Percentiles rank a stretch among this genome's conserved stretches.
phyloP scores from a whole-genome alignment of 345 rosid genomes.

The Toxicodendron radicans region DNA sequence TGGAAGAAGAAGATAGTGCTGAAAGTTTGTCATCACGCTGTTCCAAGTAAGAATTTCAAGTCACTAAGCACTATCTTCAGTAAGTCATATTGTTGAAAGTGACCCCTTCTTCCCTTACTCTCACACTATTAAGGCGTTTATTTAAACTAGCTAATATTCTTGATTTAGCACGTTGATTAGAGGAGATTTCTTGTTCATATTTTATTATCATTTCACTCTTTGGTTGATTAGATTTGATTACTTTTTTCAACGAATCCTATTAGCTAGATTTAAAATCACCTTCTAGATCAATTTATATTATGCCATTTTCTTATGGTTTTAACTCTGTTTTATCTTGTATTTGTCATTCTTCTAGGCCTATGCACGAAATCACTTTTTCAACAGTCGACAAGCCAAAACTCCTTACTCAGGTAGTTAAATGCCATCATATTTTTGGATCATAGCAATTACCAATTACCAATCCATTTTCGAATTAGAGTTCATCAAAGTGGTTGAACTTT shows the following conservation, averaged over 20 bases:
- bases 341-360: slow-evolving; percentile 62
- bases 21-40: slow-evolving; percentile 40
- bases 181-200: neutral
- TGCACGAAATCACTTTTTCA: slow-evolving; percentile 95
- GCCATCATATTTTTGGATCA: neutral
- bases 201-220: neutral
- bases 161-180: neutral
- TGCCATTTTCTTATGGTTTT: slow-evolving; percentile 8
- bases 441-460: neutral
- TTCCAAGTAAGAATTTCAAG: slow-evolving; percentile 33
- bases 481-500: neutral
- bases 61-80: slow-evolving; percentile 5
- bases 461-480: neutral
- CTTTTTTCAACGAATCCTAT: neutral
- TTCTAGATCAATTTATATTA: slow-evolving; percentile 8
- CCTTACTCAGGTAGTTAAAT: slow-evolving; percentile 72
- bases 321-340: slow-evolving; percentile 4
- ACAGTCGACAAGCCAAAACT: slow-evolving; percentile 95
- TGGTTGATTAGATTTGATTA: neutral
- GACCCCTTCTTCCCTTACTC: neutral
- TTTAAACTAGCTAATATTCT: neutral
- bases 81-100: slow-evolving; percentile 4
- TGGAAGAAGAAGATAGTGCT: slow-evolving; percentile 63
- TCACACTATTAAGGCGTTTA: neutral
- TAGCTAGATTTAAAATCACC: neutral